A percentile compares a stretch with the other conserved stretches of the same genome.
phyloP scores from a whole-genome alignment of 2,329 filamentous ascomycete genomes.

The Incumbomyces delicatus region DNA sequence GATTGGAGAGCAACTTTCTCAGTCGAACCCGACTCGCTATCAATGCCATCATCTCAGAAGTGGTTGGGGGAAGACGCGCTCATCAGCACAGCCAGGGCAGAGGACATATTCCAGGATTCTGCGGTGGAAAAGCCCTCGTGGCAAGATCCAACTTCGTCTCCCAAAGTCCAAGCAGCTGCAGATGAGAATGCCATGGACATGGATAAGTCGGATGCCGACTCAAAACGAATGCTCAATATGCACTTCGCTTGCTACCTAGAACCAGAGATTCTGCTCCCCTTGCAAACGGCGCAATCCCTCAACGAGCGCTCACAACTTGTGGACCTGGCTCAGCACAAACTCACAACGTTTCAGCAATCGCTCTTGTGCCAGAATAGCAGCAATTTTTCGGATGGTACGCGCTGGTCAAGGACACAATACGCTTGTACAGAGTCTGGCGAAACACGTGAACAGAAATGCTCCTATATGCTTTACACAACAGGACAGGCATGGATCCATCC shows the following conservation, averaged over 20 bases:
- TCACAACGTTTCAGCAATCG: constrained; percentile 18
- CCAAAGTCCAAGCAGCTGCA: constrained; percentile 20
- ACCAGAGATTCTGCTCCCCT: constrained; percentile 33
- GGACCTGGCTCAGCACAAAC: constrained; percentile 22
- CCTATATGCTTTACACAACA: constrained; percentile 34
- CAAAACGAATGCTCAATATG: constrained; percentile 31
- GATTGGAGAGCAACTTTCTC: constrained; percentile 29
- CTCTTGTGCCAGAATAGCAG: constrained; percentile 8
- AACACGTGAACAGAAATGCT: constrained; percentile 27
- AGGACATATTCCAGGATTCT: constrained; percentile 26
- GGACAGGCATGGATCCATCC: constrained; percentile 22
- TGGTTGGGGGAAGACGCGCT: constrained; percentile 32
- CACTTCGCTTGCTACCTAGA: constrained; percentile 36
- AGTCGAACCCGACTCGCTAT: constrained; percentile 37
- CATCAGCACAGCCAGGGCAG: constrained; percentile 16
- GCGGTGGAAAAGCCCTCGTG: constrained; percentile 30
- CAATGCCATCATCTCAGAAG: constrained; percentile 34
- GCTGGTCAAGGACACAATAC: constrained; percentile 26
- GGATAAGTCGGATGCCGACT: constrained; percentile 27
- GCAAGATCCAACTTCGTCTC: constrained; percentile 11
- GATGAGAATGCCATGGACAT: constrained; percentile 29
- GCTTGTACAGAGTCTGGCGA: constrained; percentile 25
- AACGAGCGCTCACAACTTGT: constrained; percentile 31
- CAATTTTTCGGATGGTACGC: constrained; percentile 7
- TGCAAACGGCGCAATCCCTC: constrained; percentile 32